Base-by-base conservation (phyloP, 257 asterid genomes). In the Lycium ferocissimum region DNA sequence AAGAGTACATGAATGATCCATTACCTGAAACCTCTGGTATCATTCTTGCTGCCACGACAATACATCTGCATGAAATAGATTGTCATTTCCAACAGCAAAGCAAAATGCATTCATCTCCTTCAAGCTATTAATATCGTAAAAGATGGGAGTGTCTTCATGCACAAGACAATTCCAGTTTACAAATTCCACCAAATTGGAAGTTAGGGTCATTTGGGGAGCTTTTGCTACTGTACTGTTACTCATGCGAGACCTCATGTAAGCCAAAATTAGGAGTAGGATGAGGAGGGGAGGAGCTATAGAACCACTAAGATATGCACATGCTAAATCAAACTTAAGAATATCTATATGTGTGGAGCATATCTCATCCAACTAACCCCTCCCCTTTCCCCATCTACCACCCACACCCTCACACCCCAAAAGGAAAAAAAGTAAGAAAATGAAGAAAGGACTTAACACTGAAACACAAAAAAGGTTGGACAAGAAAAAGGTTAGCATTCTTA, bases 41-140 rank as follows among this genome's bases (percentile, higher is more conserved):
- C 98, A 53, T 93, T 95, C 87, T 87, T 91, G 94, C 99, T 97
- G 73, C 98, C 99, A 84, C 95, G 98, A 90, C 99, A 97, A 91
- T 95, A 94, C 91, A 95, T 92, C 98, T 94, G 90, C 87, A 89
- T 8, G 47, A 78, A 78, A 33, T 22, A 53, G 33, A 53, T 38
- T 14, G 15, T 78, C 82, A 78, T 78, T 78, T 33, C 49, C 33
- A 78, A 78, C 15, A 54, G 33, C 9, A 47, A 43, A 73, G 82
- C 15, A 78, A 33, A 8, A 78, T 54, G 65, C 49, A 78, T 26
- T 26, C 53, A 78, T 78, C 58, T 53, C 49, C 65, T 78, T 26
- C 82, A 53, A 78, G 26, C 49, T 78, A 78, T 14, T 53, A 78
- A 14, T 53, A 53, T 40, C 9, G 9, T 51, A 78, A 78, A 26